Conservation (phyloP, 2,329 filamentous ascomycete species). For the Blumeria graminis region DNA sequence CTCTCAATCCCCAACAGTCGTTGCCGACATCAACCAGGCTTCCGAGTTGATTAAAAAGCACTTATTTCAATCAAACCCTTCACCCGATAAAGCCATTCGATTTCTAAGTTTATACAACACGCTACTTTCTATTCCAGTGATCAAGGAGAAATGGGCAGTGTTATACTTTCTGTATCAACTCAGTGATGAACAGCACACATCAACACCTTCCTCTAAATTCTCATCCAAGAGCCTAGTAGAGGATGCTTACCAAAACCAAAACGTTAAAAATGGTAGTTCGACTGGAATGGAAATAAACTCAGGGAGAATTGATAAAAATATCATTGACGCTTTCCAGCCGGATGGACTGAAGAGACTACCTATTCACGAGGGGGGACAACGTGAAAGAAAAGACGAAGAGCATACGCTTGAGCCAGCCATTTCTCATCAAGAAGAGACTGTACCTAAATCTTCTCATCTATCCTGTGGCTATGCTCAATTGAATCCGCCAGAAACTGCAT, state of each 20-base stretch:
- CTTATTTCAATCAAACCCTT: constrained; percentile 53
- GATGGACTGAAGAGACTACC: constrained; percentile 20
- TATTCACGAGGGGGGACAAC: constrained; percentile 13
- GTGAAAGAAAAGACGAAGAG: constrained; percentile 14
- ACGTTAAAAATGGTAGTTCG: constrained; percentile 4
- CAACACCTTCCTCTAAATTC: constrained; percentile 10
- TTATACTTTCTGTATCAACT: constrained; percentile 74
- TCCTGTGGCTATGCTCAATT: constrained; percentile 31
- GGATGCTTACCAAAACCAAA: constrained; percentile 6
- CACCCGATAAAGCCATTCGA: constrained; percentile 48
- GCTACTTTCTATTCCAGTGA: constrained; percentile 69
- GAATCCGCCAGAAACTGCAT: constrained; percentile 36
- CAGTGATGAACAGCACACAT: constrained; percentile 29
- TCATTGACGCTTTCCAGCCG: constrained; percentile 26
- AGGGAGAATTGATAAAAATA: constrained; percentile 17
- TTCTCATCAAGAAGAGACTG: constrained; percentile 9
- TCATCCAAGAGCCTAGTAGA: constrained; percentile 15
- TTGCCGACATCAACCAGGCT: constrained; percentile 53
- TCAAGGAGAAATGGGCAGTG: constrained; percentile 93
- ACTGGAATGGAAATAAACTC: constrained; percentile 9
- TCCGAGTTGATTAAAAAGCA: constrained; percentile 80
- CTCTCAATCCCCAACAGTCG: constrained; percentile 13
- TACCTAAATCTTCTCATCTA: constrained; percentile 28
- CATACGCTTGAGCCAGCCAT: constrained; percentile 10
- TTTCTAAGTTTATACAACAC: constrained; percentile 83